Conservation (phyloP, 345 rosid genomes). For the Citrus glauca region DNA sequence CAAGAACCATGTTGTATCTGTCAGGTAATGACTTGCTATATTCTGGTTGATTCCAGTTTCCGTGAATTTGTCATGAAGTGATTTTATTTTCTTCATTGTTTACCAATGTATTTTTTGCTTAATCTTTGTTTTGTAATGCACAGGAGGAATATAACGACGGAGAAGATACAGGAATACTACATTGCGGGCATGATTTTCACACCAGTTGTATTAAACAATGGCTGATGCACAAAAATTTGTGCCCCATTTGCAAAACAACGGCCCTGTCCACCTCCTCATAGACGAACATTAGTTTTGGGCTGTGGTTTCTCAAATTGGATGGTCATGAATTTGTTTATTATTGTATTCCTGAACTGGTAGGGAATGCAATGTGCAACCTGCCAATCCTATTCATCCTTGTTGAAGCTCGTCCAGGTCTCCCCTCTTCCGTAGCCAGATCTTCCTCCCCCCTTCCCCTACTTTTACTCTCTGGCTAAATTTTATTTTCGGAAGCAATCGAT, state of each 20-base stretch:
- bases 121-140: slow-evolving; percentile 21
- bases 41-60: background rate
- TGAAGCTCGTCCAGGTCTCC: background rate
- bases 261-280: slow-evolving; percentile 51
- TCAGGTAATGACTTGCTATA: slow-evolving; percentile 44
- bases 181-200: slow-evolving; percentile 82
- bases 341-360: slow-evolving; percentile 8
- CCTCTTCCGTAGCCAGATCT: background rate
- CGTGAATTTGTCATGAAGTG: slow-evolving; percentile 34
- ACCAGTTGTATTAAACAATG: slow-evolving; percentile 66
- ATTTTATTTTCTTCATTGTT: background rate
- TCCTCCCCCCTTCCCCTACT: background rate
- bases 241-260: slow-evolving; percentile 84
- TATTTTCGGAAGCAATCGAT: slow-evolving; percentile 7
- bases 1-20: slow-evolving; percentile 86
- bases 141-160: slow-evolving; percentile 76
- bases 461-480: background rate
- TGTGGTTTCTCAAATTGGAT: slow-evolving; percentile 3
- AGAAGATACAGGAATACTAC: slow-evolving; percentile 65
- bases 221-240: slow-evolving; percentile 75
- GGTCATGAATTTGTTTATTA: slow-evolving; percentile 2
- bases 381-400: background rate
- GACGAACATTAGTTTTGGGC: slow-evolving; percentile 12
- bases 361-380: slow-evolving; percentile 10
- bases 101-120: background rate